Evolutionary conservation across 192 early-diverging fungal species (phyloP).

Genomic region (Coemansia sp.): DNA sequence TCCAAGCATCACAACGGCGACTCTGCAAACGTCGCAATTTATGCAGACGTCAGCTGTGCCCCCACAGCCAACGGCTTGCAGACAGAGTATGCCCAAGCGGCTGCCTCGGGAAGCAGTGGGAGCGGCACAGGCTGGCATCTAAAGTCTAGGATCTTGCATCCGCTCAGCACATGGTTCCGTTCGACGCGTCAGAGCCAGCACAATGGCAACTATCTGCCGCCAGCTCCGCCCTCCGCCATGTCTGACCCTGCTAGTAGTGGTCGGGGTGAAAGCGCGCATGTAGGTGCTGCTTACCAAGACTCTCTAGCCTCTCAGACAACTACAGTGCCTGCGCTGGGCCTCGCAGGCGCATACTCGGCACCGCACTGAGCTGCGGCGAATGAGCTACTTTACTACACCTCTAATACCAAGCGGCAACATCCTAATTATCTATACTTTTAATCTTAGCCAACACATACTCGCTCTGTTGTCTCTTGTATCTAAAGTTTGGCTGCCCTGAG

Average conservation of each 20-base stretch:
- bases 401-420: neutral
- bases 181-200: constrained; percentile 38
- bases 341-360: neutral
- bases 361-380: neutral
- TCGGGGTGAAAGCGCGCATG: neutral
- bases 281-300: neutral
- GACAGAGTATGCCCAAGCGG: neutral
- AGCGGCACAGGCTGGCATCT: constrained; percentile 42
- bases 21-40: neutral
- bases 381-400: neutral
- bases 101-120: neutral
- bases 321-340: neutral
- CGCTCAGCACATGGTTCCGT: constrained; percentile 51
- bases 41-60: neutral
- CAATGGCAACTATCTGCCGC: neutral
- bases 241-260: neutral
- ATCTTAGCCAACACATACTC: too few relatives aligned
- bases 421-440: too few relatives aligned
- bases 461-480: too few relatives aligned
- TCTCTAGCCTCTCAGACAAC: constrained; percentile 5
- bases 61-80: constrained; percentile 2
- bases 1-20: neutral
- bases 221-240: neutral
- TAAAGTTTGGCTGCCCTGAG: too few relatives aligned
- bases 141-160: constrained; percentile 46